phyloP scores from a whole-genome alignment of 352 stramenopile genomes.

The Stephanocyclus meneghinianus region DNA sequence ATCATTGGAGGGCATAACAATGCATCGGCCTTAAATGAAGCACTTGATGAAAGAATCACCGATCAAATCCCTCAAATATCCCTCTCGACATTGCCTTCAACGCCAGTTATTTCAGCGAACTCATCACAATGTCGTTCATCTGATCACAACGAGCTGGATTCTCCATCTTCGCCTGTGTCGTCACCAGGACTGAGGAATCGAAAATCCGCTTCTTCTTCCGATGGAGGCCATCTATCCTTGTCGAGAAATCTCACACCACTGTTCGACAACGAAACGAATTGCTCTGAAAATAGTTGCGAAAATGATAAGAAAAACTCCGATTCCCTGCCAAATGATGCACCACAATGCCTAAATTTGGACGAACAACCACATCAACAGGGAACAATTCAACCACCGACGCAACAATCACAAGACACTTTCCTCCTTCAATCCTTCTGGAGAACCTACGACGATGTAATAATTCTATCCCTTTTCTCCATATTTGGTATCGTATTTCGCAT shows the following conservation, averaged over 20 bases:
- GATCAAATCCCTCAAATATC: neutral
- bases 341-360: neutral
- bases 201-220: constrained; percentile 6
- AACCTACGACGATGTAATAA: constrained; percentile 77
- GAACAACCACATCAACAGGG: neutral
- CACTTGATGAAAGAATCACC: neutral
- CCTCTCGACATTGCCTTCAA: neutral
- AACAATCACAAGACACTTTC: constrained; percentile 8
- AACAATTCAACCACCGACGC: neutral
- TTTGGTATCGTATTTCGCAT: constrained; percentile 74
- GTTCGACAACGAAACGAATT: neutral
- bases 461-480: constrained; percentile 72
- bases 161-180: constrained; percentile 4
- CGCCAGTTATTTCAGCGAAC: neutral
- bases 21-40: no score
- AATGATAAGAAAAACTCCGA: neutral
- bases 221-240: neutral
- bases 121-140: neutral
- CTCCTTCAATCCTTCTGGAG: constrained; percentile 67
- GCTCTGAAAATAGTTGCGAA: neutral
- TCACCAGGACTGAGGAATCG: constrained; percentile 1
- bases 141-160: neutral
- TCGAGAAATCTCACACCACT: neutral
- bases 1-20: no score
- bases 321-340: neutral